Evolutionary conservation across 495 filamentous ascomycete species (phyloP), one percentile per base, ranked within the genome.

Genomic region (Umbilicaria muhlenbergii): DNA sequence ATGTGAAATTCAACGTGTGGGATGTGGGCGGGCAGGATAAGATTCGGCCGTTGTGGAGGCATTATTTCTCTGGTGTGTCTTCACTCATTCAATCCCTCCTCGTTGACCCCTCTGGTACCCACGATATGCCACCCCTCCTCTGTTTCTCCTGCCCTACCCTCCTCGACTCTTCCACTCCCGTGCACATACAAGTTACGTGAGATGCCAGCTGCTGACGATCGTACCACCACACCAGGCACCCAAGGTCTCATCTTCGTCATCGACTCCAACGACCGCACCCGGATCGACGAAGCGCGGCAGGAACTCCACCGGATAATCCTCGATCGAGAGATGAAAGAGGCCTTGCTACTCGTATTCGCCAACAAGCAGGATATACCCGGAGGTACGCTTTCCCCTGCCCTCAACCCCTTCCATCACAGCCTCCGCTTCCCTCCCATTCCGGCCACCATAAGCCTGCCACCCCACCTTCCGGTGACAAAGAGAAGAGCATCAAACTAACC

Each of bases 1-100:
- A 99, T 77, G 95, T 99, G 64, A 88, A 94, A 64, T 99, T 99
- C 73, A 99, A 91, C 62, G 91, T 99, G 65, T 99, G 91, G 91
- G 91, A 99, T 78, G 91, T 99, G 60, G 91, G 91, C 74, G 91
- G 91, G 61, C 91, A 99, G 75, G 91, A 99, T 75, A 99, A 99
- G 83, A 99, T 99, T 65, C 80, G 91, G 65, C 91, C 91, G 59
- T 71, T 99, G 59, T 99, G 91, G 91, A 82, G 91, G 71, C 91
- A 99, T 73, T 98, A 98, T 70, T 96, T 94, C 58, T 92, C 85
- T 52, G 89, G 87, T 83, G 69, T 57, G 77, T 13, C 24, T 28
- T 10, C 24, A 1, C 24, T 28, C 24, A 21, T 21, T 21, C 19
- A 21, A 21, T 21, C 19, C 19, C 2, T 5, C 19, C 19, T 21